phyloP scores from a whole-genome alignment of 257 asterid genomes.

The Linderniella brevidens region DNA sequence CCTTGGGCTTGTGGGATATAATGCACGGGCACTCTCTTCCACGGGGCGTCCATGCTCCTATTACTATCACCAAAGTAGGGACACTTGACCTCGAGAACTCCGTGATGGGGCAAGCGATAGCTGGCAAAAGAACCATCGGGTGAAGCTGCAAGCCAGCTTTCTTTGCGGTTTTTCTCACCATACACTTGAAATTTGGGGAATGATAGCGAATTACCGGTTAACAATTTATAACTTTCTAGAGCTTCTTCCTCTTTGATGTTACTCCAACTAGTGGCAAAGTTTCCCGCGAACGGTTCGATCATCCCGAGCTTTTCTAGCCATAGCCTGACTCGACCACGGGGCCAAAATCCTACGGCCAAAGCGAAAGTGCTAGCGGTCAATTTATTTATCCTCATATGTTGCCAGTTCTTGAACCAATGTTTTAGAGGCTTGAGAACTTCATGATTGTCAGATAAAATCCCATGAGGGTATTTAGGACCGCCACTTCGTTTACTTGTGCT shows the following conservation, averaged over 20 bases:
- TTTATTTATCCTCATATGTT: slow-evolving; percentile 50
- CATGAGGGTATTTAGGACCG: slow-evolving; percentile 5
- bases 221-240: slow-evolving; percentile 44
- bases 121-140: slow-evolving; percentile 56
- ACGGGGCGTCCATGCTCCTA: slow-evolving; percentile 31
- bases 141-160: slow-evolving; percentile 77
- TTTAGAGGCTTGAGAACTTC: slow-evolving; percentile 21
- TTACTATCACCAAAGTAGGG: slow-evolving; percentile 45
- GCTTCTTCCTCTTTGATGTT: slow-evolving; percentile 71
- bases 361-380: slow-evolving; percentile 83
- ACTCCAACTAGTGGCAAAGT: slow-evolving; percentile 60
- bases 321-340: slow-evolving; percentile 43
- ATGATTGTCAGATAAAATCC: slow-evolving; percentile 11
- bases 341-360: slow-evolving; percentile 71
- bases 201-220: slow-evolving; percentile 35
- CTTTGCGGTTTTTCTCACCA: slow-evolving; percentile 17
- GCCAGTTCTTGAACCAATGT: slow-evolving; percentile 90
- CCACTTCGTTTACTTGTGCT: too few species aligned
- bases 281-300: slow-evolving; percentile 57
- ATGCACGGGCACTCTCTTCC: slow-evolving; percentile 53
- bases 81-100: slow-evolving; percentile 73
- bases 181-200: slow-evolving; percentile 47
- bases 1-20: slow-evolving; percentile 90
- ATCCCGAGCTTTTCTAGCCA: slow-evolving; percentile 84
- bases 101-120: slow-evolving; percentile 35